Percentiles rank a stretch among this genome's conserved stretches.
phyloP scores from a whole-genome alignment of 2,329 filamentous ascomycete genomes.

The Cladophialophora exuberans region DNA sequence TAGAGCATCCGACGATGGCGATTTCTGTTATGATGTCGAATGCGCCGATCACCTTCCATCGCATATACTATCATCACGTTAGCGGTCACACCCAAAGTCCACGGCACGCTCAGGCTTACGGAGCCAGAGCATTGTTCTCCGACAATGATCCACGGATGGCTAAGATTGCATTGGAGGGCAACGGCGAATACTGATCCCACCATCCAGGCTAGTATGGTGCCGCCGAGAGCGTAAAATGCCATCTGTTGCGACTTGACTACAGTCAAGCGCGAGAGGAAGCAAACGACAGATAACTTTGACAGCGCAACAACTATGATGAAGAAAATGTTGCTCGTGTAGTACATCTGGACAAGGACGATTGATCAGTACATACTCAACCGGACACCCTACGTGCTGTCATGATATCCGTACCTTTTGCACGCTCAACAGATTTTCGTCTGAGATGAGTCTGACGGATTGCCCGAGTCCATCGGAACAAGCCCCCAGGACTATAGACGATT shows the following conservation, averaged over 20 bases:
- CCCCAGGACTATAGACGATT: constrained; percentile 39
- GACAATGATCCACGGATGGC: constrained; percentile 34
- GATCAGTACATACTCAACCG: background rate
- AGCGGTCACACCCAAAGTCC: background rate
- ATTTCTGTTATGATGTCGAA: constrained; percentile 43
- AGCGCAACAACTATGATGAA: constrained; percentile 35
- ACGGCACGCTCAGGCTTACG: constrained; percentile 13
- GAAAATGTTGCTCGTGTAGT: constrained; percentile 35
- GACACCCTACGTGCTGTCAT: background rate
- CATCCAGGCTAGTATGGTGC: constrained; percentile 31
- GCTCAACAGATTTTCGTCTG: background rate
- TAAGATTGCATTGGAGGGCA: constrained; percentile 35
- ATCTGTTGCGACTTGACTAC: constrained; percentile 22
- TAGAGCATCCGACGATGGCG: constrained; percentile 37
- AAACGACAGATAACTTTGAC: constrained; percentile 35
- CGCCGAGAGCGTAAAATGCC: constrained; percentile 23
- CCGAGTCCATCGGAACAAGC: constrained; percentile 41
- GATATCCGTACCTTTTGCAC: constrained; percentile 29
- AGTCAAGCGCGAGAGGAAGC: constrained; percentile 32
- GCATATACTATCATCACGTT: constrained; percentile 29
- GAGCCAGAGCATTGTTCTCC: constrained; percentile 31
- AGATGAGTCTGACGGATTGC: constrained; percentile 37
- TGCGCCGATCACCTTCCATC: constrained; percentile 37
- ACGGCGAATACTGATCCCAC: constrained; percentile 31
- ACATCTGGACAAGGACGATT: constrained; percentile 24